Evolutionary conservation across 2,329 filamentous ascomycete genomes (phyloP).

Genomic region (Lecanoromycetidae sp.): DNA sequence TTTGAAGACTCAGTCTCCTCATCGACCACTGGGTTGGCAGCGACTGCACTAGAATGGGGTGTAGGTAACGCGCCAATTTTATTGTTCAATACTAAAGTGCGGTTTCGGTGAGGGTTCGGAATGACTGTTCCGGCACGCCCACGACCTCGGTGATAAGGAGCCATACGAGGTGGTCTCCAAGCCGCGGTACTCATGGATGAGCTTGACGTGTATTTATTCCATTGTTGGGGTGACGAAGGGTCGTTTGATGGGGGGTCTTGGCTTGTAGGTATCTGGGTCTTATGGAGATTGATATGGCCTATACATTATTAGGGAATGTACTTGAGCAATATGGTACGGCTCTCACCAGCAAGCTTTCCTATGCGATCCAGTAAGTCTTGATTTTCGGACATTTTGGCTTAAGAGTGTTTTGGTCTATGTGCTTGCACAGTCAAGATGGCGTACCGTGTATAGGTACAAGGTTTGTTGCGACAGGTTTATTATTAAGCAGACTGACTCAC

Average conservation of each 20-base stretch:
- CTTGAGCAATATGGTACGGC: conserved; percentile 4
- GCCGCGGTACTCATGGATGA: background rate
- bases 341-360: conserved; percentile 44
- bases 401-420: too few species aligned
- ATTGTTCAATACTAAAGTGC: conserved; percentile 55
- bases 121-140: conserved; percentile 27
- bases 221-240: background rate
- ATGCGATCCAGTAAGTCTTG: conserved; percentile 45
- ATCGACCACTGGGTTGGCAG: conserved; percentile 17
- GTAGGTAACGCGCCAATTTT: conserved; percentile 12
- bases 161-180: conserved; percentile 28
- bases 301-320: conserved; percentile 9
- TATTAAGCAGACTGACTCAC: too few species aligned
- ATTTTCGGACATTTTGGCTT: conserved; percentile 39
- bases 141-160: conserved; percentile 32
- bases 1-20: conserved; percentile 22
- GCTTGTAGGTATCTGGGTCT: conserved; percentile 18
- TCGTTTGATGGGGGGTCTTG: conserved; percentile 7
- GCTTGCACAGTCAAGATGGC: too few species aligned
- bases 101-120: conserved; percentile 39
- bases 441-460: too few species aligned
- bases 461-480: too few species aligned
- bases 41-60: background rate
- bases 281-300: conserved; percentile 69
- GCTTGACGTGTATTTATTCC: conserved; percentile 6